Percentiles rank a stretch among this genome's conserved stretches.
These are phyloP conservation scores for Plasmodium gaboni DNA, from an alignment of 169 alveolate genomes.

Conservation along the genomic window DNA sequence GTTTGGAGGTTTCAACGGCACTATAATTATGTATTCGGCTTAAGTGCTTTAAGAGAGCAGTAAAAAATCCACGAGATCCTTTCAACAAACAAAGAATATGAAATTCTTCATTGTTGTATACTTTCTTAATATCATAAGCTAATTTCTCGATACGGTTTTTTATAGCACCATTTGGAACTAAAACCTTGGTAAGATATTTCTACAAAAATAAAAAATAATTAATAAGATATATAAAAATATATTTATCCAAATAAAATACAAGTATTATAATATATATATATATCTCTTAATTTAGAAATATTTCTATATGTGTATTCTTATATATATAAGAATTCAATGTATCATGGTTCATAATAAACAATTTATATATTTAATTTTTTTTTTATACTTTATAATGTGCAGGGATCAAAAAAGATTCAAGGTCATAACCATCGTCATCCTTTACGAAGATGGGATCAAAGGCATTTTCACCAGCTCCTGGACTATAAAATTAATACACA, in stretches of 20 bases:
- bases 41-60: constrained; percentile 76
- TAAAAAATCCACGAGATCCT: constrained; percentile 85
- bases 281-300: neutral
- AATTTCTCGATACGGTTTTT: constrained; percentile 57
- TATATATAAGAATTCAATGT: neutral
- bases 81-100: constrained; percentile 83
- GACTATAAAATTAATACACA: constrained; percentile 14
- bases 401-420: constrained; percentile 51
- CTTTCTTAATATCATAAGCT: constrained; percentile 79
- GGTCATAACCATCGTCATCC: constrained; percentile 70
- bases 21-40: constrained; percentile 77
- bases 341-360: neutral
- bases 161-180: constrained; percentile 51
- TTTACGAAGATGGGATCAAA: constrained; percentile 45
- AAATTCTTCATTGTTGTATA: constrained; percentile 76
- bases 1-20: constrained; percentile 18
- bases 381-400: constrained; percentile 48
- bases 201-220: neutral
- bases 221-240: neutral
- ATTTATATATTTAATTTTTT: neutral
- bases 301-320: neutral
- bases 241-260: neutral
- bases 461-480: constrained; percentile 72
- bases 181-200: constrained; percentile 35
- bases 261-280: neutral